These are phyloP conservation scores for Coelastrella sp. DNA, from an alignment of 139 green algal genomes.

Conservation along the genomic window DNA sequence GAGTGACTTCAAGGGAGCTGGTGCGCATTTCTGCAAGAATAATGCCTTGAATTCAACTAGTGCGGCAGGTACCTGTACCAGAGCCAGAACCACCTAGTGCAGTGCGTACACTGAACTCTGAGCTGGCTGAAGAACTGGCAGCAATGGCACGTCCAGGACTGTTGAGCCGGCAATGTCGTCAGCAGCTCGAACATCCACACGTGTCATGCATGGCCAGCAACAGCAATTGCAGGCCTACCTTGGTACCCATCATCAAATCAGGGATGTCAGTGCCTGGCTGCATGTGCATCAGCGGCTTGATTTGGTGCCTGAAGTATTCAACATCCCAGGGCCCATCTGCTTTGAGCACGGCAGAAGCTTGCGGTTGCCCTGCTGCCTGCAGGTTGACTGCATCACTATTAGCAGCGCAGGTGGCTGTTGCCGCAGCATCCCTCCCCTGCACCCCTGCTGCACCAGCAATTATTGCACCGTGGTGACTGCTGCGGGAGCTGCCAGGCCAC, in stretches of 20 bases:
- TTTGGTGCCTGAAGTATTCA: conserved; percentile 36
- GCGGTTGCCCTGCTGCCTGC: neutral
- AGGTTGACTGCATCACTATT: too few species aligned
- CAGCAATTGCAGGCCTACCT: neutral
- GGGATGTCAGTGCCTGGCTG: conserved; percentile 14
- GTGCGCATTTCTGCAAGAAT: too few species aligned
- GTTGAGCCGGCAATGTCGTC: neutral
- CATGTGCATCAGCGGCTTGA: conserved; percentile 40
- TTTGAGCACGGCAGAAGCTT: neutral
- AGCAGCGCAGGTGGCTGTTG: neutral
- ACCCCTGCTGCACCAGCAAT: neutral
- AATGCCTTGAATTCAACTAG: too few species aligned
- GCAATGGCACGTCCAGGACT: neutral
- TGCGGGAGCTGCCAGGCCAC: neutral
- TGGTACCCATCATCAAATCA: conserved; percentile 19
- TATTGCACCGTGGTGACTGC: neutral
- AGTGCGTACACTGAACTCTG: too few species aligned
- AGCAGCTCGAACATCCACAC: neutral
- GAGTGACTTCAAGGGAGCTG: too few species aligned
- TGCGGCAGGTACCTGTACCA: too few species aligned
- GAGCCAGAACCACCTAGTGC: too few species aligned
- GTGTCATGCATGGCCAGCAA: neutral
- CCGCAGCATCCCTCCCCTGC: neutral
- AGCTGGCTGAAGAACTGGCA: too few species aligned
- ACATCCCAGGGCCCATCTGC: conserved; percentile 20